phyloP scores from a whole-genome alignment of 2,329 filamentous ascomycete species.

The Sporothrix inflata region DNA sequence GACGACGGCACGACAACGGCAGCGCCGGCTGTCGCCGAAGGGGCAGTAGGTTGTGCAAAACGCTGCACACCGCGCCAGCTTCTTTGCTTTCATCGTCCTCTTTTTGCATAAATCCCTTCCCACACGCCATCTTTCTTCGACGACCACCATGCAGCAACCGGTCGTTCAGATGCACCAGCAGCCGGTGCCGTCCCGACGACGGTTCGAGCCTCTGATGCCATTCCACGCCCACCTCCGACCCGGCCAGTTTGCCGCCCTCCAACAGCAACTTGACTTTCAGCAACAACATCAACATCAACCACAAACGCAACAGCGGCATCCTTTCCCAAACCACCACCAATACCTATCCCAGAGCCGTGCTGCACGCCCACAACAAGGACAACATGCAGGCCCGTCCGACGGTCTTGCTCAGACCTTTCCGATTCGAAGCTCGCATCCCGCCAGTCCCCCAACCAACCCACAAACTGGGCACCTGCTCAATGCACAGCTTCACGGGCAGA shows the following conservation, averaged over 20 bases:
- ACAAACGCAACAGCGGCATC: slow-evolving; percentile 26
- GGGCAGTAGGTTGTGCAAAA: neutral
- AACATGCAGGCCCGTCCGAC: neutral
- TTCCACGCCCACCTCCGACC: slow-evolving; percentile 39
- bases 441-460: slow-evolving; percentile 36
- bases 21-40: neutral
- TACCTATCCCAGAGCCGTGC: slow-evolving; percentile 30
- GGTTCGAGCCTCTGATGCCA: slow-evolving; percentile 44
- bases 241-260: slow-evolving; percentile 37
- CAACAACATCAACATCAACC: slow-evolving; percentile 31
- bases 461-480: slow-evolving; percentile 24
- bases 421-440: slow-evolving; percentile 44
- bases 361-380: slow-evolving; percentile 22
- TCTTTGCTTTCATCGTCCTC: neutral
- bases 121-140: neutral
- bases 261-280: slow-evolving; percentile 30
- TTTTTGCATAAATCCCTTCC: neutral
- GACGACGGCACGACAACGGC: slow-evolving; percentile 9
- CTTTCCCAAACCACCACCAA: slow-evolving; percentile 28
- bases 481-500: slow-evolving; percentile 35
- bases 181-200: slow-evolving; percentile 51
- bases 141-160: slow-evolving; percentile 45
- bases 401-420: slow-evolving; percentile 42
- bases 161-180: slow-evolving; percentile 55
- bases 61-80: neutral